Conservation (phyloP, 345 rosid genomes). For the Anacardium occidentale region DNA sequence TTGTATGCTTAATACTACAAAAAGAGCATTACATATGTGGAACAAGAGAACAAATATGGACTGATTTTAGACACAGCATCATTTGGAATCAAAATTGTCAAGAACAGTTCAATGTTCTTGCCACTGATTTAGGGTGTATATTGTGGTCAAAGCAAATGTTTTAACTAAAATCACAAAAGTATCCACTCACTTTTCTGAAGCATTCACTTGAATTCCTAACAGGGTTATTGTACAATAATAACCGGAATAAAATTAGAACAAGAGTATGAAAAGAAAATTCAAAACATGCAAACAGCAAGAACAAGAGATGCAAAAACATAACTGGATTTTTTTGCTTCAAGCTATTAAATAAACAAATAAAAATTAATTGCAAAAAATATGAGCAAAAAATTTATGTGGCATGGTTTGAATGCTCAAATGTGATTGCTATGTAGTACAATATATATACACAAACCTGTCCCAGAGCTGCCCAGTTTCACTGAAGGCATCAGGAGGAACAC, state of each 20-base stretch:
- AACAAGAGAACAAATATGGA: conserved; percentile 7
- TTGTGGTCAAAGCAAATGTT: neutral
- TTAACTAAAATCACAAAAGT: neutral
- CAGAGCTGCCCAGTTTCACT: conserved; percentile 95
- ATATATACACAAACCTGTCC: conserved; percentile 60
- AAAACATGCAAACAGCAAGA: neutral
- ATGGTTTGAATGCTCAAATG: conserved; percentile 10
- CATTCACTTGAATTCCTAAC: neutral
- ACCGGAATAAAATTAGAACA: neutral
- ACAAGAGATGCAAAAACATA: neutral
- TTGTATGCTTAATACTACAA: neutral
- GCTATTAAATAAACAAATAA: neutral
- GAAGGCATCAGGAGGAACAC: conserved; percentile 97
- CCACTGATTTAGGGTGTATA: neutral
- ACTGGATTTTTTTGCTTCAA: neutral
- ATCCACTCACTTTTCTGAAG: neutral
- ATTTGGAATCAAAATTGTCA: neutral
- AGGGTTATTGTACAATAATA: neutral
- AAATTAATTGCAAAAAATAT: neutral
- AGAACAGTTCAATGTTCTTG: neutral
- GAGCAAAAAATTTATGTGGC: conserved; percentile 6
- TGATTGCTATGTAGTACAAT: neutral
- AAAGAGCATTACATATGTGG: neutral
- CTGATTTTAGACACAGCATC: neutral
- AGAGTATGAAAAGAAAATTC: neutral